Evolutionary conservation across 768 basidiomycete species (phyloP).

Genomic region (Saitozyma sp.): DNA sequence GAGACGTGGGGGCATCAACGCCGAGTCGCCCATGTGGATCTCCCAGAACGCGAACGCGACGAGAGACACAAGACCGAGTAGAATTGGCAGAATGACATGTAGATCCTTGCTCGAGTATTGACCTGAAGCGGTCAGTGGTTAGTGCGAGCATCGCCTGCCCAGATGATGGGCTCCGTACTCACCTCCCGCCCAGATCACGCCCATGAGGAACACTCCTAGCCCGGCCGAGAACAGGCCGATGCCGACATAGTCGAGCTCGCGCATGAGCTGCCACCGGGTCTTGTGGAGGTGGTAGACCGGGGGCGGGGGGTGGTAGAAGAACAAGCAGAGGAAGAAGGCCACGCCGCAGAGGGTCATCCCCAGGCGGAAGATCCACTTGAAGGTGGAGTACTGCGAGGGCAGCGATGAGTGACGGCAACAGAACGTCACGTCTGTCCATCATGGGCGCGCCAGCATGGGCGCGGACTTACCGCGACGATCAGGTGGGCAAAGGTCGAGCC

Average conservation of each 20-base stretch:
- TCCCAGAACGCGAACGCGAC: background rate
- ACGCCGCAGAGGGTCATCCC: constrained; percentile 1
- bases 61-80: background rate
- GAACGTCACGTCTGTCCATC: background rate
- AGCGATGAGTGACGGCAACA: background rate
- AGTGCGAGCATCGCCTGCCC: too few relatives aligned
- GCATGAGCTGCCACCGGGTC: background rate
- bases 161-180: background rate
- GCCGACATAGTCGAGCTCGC: background rate
- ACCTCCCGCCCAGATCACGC: constrained; percentile 2
- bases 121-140: too few relatives aligned
- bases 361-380: constrained; percentile 3
- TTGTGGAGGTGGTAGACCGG: background rate
- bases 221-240: background rate
- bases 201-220: constrained; percentile 1
- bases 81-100: background rate
- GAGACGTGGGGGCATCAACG: background rate
- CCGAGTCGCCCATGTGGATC: background rate
- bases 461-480: too few relatives aligned
- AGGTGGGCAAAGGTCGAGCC: too few relatives aligned
- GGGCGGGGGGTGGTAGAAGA: constrained; percentile 2
- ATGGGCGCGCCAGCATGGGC: too few relatives aligned
- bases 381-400: background rate
- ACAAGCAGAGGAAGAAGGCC: background rate
- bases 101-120: background rate